phyloP scores from a whole-genome alignment of 2,329 filamentous ascomycete species.

The Ophiostoma sp. region DNA sequence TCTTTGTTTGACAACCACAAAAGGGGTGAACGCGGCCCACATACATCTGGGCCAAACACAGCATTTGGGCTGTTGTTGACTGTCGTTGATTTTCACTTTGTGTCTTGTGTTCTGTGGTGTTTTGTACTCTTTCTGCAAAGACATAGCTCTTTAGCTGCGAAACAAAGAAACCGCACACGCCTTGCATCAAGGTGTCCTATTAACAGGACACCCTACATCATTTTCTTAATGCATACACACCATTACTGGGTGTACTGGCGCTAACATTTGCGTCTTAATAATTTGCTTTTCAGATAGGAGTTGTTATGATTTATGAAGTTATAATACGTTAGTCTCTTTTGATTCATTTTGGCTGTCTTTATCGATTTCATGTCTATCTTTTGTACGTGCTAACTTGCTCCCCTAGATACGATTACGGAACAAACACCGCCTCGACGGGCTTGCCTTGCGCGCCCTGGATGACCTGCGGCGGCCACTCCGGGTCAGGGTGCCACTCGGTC shows the following conservation, averaged over 20 bases:
- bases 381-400: background rate
- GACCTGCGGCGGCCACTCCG: slow-evolving; percentile 9
- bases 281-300: background rate
- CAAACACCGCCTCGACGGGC: slow-evolving; percentile 2
- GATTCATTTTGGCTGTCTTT: background rate
- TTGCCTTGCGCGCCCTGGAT: slow-evolving; percentile 16
- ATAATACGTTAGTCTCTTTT: background rate
- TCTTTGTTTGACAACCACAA: background rate
- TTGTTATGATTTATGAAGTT: background rate
- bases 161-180: background rate
- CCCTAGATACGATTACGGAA: background rate
- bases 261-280: background rate
- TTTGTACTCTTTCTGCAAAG: background rate
- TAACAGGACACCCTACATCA: background rate
- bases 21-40: slow-evolving; percentile 3
- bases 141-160: background rate
- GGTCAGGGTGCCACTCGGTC: slow-evolving; percentile 20
- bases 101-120: background rate
- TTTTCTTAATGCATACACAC: background rate
- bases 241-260: background rate
- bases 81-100: background rate
- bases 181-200: background rate
- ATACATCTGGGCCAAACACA: background rate
- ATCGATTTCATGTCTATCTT: background rate
- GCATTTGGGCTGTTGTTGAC: background rate